Evolutionary conservation across 2,329 filamentous ascomycete genomes (phyloP).

Genomic region (Phialophora verrucosa): DNA sequence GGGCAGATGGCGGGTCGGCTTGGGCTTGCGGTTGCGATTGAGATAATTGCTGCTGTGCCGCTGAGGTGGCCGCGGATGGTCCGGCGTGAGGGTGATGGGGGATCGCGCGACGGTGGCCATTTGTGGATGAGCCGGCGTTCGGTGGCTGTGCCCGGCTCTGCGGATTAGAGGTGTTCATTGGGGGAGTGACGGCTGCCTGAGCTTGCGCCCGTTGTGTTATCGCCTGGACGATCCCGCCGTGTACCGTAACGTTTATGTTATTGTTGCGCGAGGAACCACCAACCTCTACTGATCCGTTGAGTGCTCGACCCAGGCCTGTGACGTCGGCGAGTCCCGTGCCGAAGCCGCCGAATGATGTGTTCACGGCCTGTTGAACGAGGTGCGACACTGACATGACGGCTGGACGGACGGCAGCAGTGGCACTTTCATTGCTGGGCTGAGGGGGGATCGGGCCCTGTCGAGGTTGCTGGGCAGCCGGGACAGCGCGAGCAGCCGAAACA

Average conservation of each 20-base stretch:
- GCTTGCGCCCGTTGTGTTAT: constrained; percentile 25
- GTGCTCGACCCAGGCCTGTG: constrained; percentile 29
- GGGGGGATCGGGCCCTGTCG: constrained; percentile 9
- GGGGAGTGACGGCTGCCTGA: constrained; percentile 22
- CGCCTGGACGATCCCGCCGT: constrained; percentile 16
- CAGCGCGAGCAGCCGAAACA: neutral
- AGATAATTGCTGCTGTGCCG: constrained; percentile 15
- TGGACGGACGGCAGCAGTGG: constrained; percentile 23
- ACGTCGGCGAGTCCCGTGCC: constrained; percentile 36
- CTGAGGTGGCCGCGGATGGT: neutral
- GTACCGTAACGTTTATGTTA: constrained; percentile 18
- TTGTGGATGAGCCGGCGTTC: constrained; percentile 5
- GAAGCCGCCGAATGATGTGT: constrained; percentile 32
- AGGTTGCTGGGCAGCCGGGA: constrained; percentile 11
- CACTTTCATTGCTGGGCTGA: constrained; percentile 1
- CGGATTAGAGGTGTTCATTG: constrained; percentile 24
- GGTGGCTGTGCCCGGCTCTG: constrained; percentile 18
- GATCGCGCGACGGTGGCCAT: neutral
- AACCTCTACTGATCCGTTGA: constrained; percentile 12
- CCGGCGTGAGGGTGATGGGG: constrained; percentile 11
- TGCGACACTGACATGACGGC: constrained; percentile 34
- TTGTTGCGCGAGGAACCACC: constrained; percentile 13
- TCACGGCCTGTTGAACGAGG: constrained; percentile 37
- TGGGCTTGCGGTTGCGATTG: constrained; percentile 21
- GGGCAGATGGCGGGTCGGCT: constrained; percentile 44